Percentiles rank a stretch among this genome's conserved stretches.
phyloP scores from a whole-genome alignment of 2,329 filamentous ascomycete genomes.

The Xylariales sp. region DNA sequence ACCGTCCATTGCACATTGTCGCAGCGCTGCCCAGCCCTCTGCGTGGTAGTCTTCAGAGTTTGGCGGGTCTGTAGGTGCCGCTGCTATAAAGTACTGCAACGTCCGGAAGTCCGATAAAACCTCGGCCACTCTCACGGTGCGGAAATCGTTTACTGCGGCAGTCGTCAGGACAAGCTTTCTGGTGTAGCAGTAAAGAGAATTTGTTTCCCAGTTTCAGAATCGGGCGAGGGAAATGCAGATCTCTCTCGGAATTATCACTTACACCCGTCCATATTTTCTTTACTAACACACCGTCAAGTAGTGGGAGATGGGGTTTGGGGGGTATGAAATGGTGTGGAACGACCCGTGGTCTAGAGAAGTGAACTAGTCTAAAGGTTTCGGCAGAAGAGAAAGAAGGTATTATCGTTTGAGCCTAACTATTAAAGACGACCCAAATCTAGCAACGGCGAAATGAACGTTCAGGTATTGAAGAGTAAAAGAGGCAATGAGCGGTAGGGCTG shows the following conservation, averaged over 20 bases:
- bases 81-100: slow-evolving; percentile 59
- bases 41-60: slow-evolving; percentile 57
- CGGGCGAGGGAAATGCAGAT: slow-evolving; percentile 6
- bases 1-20: slow-evolving; percentile 59
- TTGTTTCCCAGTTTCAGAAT: slow-evolving; percentile 9
- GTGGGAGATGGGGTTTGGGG: slow-evolving; percentile 6
- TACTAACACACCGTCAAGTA: slow-evolving; percentile 7
- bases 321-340: slow-evolving; percentile 3
- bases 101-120: slow-evolving; percentile 57
- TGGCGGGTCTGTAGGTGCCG: slow-evolving; percentile 48
- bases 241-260: slow-evolving; percentile 17
- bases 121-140: slow-evolving; percentile 56
- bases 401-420: slow-evolving; percentile 6
- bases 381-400: slow-evolving; percentile 2
- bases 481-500: slow-evolving; percentile 17
- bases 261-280: slow-evolving; percentile 27
- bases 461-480: slow-evolving; percentile 11
- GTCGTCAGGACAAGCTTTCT: slow-evolving; percentile 2
- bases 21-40: slow-evolving; percentile 57
- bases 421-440: slow-evolving; percentile 7
- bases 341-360: slow-evolving; percentile 4
- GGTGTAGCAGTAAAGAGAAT: background rate
- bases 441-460: slow-evolving; percentile 10
- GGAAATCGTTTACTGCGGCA: slow-evolving; percentile 54
- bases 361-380: slow-evolving; percentile 7